These are phyloP conservation scores for Globisporangium sylvaticum DNA, from an alignment of 352 stramenopile species.

Conservation along the genomic window DNA sequence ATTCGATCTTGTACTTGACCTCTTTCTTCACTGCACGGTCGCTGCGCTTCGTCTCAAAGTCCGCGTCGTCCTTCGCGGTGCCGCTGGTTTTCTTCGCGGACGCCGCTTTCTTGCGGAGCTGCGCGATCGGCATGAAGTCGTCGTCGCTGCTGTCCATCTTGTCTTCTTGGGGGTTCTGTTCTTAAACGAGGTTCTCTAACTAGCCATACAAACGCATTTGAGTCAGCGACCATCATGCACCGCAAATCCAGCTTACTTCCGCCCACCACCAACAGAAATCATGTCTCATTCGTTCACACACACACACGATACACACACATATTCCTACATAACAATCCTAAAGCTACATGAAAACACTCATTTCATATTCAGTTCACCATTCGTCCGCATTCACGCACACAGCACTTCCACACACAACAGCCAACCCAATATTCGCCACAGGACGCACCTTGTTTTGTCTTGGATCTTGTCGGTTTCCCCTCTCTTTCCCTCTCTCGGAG, in stretches of 20 bases:
- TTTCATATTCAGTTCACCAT: background rate
- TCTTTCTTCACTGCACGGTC: constrained; percentile 18
- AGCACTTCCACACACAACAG: background rate
- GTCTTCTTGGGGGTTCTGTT: background rate
- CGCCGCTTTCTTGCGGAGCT: constrained; percentile 51
- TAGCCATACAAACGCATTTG: constrained; percentile 1
- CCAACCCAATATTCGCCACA: background rate
- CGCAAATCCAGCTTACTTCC: background rate
- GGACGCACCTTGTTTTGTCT: background rate
- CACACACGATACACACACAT: background rate
- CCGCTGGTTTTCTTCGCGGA: constrained; percentile 21
- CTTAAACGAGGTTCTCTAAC: background rate
- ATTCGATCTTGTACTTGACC: constrained; percentile 29
- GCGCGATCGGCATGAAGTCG: constrained; percentile 66
- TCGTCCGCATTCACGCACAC: background rate
- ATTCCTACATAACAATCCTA: background rate
- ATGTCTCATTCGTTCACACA: background rate
- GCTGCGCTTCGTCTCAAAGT: constrained; percentile 16
- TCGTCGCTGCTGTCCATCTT: constrained; percentile 75
- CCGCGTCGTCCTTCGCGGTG: constrained; percentile 13
- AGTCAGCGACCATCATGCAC: background rate
- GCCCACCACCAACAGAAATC: background rate
- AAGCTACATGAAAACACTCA: background rate
- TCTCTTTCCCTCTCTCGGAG: background rate
- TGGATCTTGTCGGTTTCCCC: constrained; percentile 8